phyloP scores from a whole-genome alignment of 805 yeast species.

The Yamadazyma paraphyllophila region DNA sequence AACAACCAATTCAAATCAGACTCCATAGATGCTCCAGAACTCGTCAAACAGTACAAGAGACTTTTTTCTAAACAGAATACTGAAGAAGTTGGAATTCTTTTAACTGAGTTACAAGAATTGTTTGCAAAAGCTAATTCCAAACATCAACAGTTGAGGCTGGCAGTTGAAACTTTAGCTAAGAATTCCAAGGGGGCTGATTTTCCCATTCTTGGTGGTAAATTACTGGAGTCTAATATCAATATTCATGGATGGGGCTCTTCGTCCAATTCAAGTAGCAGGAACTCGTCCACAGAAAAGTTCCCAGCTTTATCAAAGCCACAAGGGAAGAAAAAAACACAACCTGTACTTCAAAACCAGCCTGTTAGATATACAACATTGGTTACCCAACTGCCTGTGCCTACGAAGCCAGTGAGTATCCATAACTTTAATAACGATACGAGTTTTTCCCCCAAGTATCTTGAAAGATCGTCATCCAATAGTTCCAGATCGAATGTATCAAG shows the following conservation, averaged over 20 bases:
- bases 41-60: conserved; percentile 44
- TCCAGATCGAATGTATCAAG: conserved; percentile 14
- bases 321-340: conserved; percentile 11
- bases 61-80: conserved; percentile 19
- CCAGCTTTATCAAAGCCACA: conserved; percentile 34
- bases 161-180: conserved; percentile 17
- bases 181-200: conserved; percentile 25
- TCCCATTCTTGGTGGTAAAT: conserved; percentile 45
- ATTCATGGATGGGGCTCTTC: conserved; percentile 26
- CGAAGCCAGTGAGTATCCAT: conserved; percentile 12
- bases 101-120: conserved; percentile 61
- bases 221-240: conserved; percentile 10
- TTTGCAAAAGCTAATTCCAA: conserved; percentile 38
- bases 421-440: conserved; percentile 18
- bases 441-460: conserved; percentile 34
- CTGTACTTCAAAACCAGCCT: conserved; percentile 21
- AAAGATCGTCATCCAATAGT: conserved; percentile 20
- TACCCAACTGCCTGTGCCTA: conserved; percentile 11
- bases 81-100: conserved; percentile 54
- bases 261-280: conserved; percentile 10
- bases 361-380: conserved; percentile 36
- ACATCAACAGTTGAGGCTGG: conserved; percentile 7
- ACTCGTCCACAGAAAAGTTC: conserved; percentile 25
- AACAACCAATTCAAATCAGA: conserved; percentile 49
- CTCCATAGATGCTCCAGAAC: conserved; percentile 45